Base-by-base conservation (phyloP, 169 alveolate species). In the Ophryocystis elektroscirrha region DNA sequence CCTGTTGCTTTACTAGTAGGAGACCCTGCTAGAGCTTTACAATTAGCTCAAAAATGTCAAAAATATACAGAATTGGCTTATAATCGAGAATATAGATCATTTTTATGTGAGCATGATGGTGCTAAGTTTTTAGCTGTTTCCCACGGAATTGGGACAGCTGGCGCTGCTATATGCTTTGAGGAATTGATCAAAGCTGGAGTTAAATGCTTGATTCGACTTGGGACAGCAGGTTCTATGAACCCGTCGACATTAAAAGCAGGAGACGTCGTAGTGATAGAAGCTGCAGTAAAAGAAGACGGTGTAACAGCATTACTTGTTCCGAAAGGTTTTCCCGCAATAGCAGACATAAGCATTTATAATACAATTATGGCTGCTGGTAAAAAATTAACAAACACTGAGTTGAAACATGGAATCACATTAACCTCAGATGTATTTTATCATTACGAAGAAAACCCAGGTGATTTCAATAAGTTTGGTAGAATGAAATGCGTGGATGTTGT, bases 81-180 rank as follows among this genome's bases (percentile, higher is more conserved):
- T 48, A 51, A 51, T 45, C 37, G 67, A 0, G 67, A 59, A 41
- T 59, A 38, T 23, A 30, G 53, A 5, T 51, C 65, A 12, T 52
- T 29, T 23, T 2, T 5, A 45, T 2, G 52, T 6, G 37, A 45
- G 3, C 12, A 20, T 2, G 49, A 23, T 7, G 59, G 59, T 2
- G 42, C 38, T 19, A 41, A n/a, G 48, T 28, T 59, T 15, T 32
- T 56, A 2, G 50, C 52, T 9, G 36, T 51, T 22, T 42, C 56
- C 22, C 67, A 59, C 43, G 67, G 67, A 1, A 24, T 59, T n/a
- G 67, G 67, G 1, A 27, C 39, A 18, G 25, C 60, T 2, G 53
- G 67, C 5, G 12, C 56, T 1, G n/a, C 52, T 27, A 59, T 59
- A 27, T 50, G 61, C 28, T 51, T 41, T 38, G 67, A 59, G 22